Evolutionary conservation across 306 rosid genomes (phyloP), one percentile per base, ranked within the genome.

Genomic region (Cotoneaster glaucophyllus): DNA sequence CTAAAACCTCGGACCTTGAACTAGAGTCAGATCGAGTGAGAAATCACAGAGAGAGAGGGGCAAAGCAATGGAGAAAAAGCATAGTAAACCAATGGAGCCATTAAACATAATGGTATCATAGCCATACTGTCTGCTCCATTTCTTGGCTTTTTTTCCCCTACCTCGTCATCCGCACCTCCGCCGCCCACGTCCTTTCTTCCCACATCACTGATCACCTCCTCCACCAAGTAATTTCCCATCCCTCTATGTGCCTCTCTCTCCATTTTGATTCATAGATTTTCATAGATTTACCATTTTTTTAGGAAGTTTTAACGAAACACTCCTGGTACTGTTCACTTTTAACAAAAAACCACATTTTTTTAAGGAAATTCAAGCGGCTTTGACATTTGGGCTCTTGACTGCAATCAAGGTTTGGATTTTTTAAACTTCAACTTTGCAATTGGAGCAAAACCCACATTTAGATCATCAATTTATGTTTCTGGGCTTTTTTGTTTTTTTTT

Each of bases 81-180:
- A 64, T 34, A 78, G 78, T 39, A 75, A 54, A 72, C 78, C 81
- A 3, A 43, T 74, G 80, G 85, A 90, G 28, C 79, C 86, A 82
- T 48, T 89, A 79, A 92, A 90, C 85, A 67, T 61, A 22, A 67
- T 86, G 83, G 87, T 86, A 43, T 85, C 98, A n/a, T 95, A 94
- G 79, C 97, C 98, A 3, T 85, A 89, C 58, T 88, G 85, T 59
- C 78, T 88, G 76, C 86, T 85, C 48, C 97, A 92, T 75, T 92
- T 95, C 81, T 76, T 92, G 37, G 77, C 92, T 25, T 4, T 89
- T 90, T 85, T 95, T 90, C 85, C 92, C 98, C 50, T 95, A 92
- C 83, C 71, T 90, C 7, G 81, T 87, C 56, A 3, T 95, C 74
- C 98, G 97, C 64, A 80, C 82, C 61, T 90, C 93, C 10, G 85